A percentile compares a stretch with the other conserved stretches of the same genome.
Conservation (phyloP, 768 basidiomycete genomes). For the Clitopilus hobsonii region DNA sequence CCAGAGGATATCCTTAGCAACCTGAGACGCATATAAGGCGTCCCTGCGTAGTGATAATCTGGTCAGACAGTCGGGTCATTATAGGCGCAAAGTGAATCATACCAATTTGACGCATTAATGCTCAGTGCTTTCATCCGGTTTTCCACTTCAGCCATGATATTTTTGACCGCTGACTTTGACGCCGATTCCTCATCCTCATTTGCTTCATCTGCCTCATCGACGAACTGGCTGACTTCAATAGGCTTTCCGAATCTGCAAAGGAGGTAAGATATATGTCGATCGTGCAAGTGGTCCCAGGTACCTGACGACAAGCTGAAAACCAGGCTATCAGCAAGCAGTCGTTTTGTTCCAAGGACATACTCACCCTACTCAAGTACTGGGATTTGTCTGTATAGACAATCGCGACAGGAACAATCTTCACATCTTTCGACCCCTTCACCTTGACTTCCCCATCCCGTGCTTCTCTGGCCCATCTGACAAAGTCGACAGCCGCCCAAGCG, state of each 20-base stretch:
- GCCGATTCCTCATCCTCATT: slow-evolving; percentile 26
- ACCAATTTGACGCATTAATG: slow-evolving; percentile 69
- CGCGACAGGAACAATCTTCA: slow-evolving; percentile 56
- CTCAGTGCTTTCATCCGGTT: slow-evolving; percentile 45
- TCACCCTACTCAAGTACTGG: slow-evolving; percentile 53
- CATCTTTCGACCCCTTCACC: slow-evolving; percentile 16
- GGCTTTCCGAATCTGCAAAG: slow-evolving; percentile 47
- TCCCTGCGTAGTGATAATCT: slow-evolving; percentile 38
- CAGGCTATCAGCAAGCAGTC: slow-evolving; percentile 1
- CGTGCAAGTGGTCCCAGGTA: too few relatives aligned
- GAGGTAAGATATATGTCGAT: not conserved
- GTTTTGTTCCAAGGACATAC: slow-evolving; percentile 12
- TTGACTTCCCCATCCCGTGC: slow-evolving; percentile 8
- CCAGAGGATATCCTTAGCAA: slow-evolving; percentile 57
- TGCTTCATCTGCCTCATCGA: slow-evolving; percentile 36
- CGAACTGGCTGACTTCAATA: slow-evolving; percentile 45
- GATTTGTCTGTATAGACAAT: slow-evolving; percentile 71
- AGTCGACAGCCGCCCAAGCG: slow-evolving; percentile 72
- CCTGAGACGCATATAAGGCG: slow-evolving; percentile 51
- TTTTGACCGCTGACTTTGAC: slow-evolving; percentile 49
- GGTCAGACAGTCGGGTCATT: not conserved
- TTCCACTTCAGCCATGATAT: slow-evolving; percentile 49
- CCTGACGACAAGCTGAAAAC: too few relatives aligned
- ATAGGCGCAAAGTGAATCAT: slow-evolving; percentile 12
- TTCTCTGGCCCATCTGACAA: slow-evolving; percentile 34